Evolutionary conservation across 2,329 filamentous ascomycete species (phyloP).

Genomic region (Fusarium sp.): DNA sequence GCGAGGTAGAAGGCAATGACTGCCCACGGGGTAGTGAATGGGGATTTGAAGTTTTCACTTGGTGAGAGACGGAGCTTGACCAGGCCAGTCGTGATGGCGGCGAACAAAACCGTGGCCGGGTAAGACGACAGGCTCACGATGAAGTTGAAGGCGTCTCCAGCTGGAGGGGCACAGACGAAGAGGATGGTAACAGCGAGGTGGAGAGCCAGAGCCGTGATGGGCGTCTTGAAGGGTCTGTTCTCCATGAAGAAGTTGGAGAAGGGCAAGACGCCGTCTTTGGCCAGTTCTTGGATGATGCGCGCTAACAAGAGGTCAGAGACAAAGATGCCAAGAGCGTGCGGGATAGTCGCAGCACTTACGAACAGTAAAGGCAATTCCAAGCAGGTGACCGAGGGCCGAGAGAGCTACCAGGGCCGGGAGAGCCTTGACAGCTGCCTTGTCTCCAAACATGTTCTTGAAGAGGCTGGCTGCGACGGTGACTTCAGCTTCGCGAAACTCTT

Average conservation of each 20-base stretch:
- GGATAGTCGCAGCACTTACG: background rate
- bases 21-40: slow-evolving; percentile 37
- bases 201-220: slow-evolving; percentile 36
- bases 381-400: slow-evolving; percentile 28
- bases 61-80: slow-evolving; percentile 40
- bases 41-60: slow-evolving; percentile 34
- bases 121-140: slow-evolving; percentile 42
- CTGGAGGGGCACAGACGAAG: slow-evolving; percentile 44
- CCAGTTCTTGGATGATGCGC: slow-evolving; percentile 42
- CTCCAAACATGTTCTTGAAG: slow-evolving; percentile 27
- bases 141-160: slow-evolving; percentile 45
- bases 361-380: slow-evolving; percentile 30
- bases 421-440: slow-evolving; percentile 24
- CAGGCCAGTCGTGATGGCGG: slow-evolving; percentile 36
- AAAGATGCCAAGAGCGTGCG: background rate
- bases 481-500: slow-evolving; percentile 15
- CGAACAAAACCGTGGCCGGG: slow-evolving; percentile 33
- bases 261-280: slow-evolving; percentile 38
- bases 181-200: slow-evolving; percentile 42
- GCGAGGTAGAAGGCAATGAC: slow-evolving; percentile 23
- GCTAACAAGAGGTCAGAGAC: slow-evolving; percentile 2
- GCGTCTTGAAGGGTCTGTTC: slow-evolving; percentile 45
- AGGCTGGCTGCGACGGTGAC: slow-evolving; percentile 30
- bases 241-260: slow-evolving; percentile 47
- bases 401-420: slow-evolving; percentile 24